A percentile compares a stretch with the other conserved stretches of the same genome.
phyloP scores from a whole-genome alignment of 106 monocot species.

The Allium cepa region DNA sequence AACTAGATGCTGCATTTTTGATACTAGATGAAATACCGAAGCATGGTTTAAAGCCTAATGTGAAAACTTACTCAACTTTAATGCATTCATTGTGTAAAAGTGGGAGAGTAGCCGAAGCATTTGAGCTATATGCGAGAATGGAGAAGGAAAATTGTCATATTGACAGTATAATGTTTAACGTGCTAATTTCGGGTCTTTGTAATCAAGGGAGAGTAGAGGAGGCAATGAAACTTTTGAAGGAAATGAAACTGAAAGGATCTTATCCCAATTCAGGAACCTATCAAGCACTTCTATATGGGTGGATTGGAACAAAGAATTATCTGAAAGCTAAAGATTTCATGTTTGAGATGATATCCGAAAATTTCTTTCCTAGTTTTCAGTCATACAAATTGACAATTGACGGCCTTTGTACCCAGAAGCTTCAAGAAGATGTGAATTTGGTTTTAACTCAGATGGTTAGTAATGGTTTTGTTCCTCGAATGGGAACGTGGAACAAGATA shows the following conservation, averaged over 20 bases:
- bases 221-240: constrained; percentile 56
- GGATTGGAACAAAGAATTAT: constrained; percentile 33
- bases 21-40: constrained; percentile 83
- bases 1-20: constrained; percentile 53
- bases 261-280: constrained; percentile 79
- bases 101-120: constrained; percentile 52
- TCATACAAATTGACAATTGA: constrained; percentile 65
- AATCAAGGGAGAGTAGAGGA: constrained; percentile 43
- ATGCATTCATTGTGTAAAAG: constrained; percentile 65
- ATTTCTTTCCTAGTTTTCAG: constrained; percentile 47
- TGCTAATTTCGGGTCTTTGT: constrained; percentile 74
- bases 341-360: constrained; percentile 37
- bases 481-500: constrained; percentile 75
- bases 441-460: constrained; percentile 75
- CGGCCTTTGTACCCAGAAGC: constrained; percentile 50
- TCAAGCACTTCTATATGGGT: constrained; percentile 67
- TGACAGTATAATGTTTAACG: constrained; percentile 65
- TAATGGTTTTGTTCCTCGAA: constrained; percentile 66
- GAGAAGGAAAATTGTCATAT: constrained; percentile 41
- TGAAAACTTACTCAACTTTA: constrained; percentile 59
- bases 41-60: constrained; percentile 63
- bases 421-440: constrained; percentile 32
- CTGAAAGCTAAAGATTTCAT: constrained; percentile 64
- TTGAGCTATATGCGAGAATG: constrained; percentile 62
- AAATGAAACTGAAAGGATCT: constrained; percentile 61